Conservation (phyloP, 306 rosid genomes). For the Quercus glauca region DNA sequence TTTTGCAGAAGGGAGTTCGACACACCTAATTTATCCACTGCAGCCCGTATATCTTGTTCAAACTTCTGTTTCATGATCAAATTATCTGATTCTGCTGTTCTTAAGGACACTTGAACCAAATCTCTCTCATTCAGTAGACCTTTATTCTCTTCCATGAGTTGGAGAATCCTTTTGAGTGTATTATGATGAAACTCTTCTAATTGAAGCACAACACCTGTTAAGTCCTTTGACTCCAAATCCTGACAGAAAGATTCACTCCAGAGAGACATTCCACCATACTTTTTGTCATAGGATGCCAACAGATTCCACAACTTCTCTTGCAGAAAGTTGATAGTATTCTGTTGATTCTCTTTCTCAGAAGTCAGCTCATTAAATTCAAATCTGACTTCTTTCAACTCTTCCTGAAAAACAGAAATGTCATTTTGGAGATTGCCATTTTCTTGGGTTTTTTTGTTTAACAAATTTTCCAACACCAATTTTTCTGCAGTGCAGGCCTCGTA, state of each 20-base stretch:
- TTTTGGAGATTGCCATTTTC: slow-evolving; percentile 48
- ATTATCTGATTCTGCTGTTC: slow-evolving; percentile 49
- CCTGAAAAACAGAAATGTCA: slow-evolving; percentile 53
- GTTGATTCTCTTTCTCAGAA: slow-evolving; percentile 60
- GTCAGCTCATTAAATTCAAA: slow-evolving; percentile 50
- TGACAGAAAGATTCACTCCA: slow-evolving; percentile 33
- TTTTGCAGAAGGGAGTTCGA: slow-evolving; percentile 58
- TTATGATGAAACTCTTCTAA: slow-evolving; percentile 65
- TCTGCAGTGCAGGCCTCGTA: slow-evolving; percentile 54
- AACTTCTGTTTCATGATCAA: slow-evolving; percentile 57
- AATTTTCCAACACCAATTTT: slow-evolving; percentile 59
- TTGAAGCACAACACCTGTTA: slow-evolving; percentile 45
- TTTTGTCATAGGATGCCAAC: slow-evolving; percentile 48
- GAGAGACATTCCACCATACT: slow-evolving; percentile 32
- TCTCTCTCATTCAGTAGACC: slow-evolving; percentile 50
- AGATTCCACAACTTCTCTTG: slow-evolving; percentile 53
- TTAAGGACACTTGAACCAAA: slow-evolving; percentile 49
- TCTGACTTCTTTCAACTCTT: slow-evolving; percentile 56
- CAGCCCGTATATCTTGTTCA: slow-evolving; percentile 44
- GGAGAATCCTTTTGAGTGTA: slow-evolving; percentile 50
- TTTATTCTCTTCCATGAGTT: slow-evolving; percentile 65
- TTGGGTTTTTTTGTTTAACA: slow-evolving; percentile 43
- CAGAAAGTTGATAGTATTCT: slow-evolving; percentile 36
- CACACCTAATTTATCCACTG: slow-evolving; percentile 44
- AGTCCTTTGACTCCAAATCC: slow-evolving; percentile 45